A percentile compares a stretch with the other conserved stretches of the same genome.
Conservation (phyloP, 2,329 filamentous ascomycete species). For the Dactylonectria macrodidyma region DNA sequence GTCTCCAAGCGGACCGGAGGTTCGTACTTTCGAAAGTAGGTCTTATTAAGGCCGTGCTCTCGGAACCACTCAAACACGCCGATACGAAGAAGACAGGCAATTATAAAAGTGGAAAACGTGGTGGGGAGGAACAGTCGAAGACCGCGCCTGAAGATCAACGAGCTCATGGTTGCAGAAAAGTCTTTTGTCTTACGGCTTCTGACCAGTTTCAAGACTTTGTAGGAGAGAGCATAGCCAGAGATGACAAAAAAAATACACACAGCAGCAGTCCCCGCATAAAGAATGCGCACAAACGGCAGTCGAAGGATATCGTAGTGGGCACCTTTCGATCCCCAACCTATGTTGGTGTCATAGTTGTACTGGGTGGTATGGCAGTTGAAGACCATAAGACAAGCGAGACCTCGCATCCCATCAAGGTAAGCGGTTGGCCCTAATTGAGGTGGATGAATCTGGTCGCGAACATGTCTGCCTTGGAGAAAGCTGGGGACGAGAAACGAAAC, state of each 20-base stretch:
- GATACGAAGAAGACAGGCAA: slow-evolving; percentile 59
- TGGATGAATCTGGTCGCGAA: too few species aligned
- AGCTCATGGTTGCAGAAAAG: slow-evolving; percentile 62
- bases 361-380: slow-evolving; percentile 71
- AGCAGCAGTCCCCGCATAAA: slow-evolving; percentile 69
- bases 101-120: slow-evolving; percentile 64
- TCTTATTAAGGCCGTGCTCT: slow-evolving; percentile 59
- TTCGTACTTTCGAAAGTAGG: slow-evolving; percentile 50
- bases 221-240: slow-evolving; percentile 72
- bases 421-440: slow-evolving; percentile 54
- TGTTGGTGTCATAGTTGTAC: slow-evolving; percentile 65
- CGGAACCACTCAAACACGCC: slow-evolving; percentile 65
- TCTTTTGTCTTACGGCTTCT: slow-evolving; percentile 55
- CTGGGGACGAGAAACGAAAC: too few species aligned
- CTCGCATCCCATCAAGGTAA: slow-evolving; percentile 72
- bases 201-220: slow-evolving; percentile 64
- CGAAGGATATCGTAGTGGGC: slow-evolving; percentile 64
- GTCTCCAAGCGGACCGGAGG: too few species aligned
- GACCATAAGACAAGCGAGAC: slow-evolving; percentile 68
- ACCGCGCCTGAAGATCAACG: slow-evolving; percentile 65
- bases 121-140: slow-evolving; percentile 68
- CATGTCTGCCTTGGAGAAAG: too few species aligned
- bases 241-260: slow-evolving; percentile 75
- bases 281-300: slow-evolving; percentile 67
- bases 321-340: slow-evolving; percentile 62